Evolutionary conservation across 139 green algal genomes (phyloP).

Genomic region (Picochlorum sp.): DNA sequence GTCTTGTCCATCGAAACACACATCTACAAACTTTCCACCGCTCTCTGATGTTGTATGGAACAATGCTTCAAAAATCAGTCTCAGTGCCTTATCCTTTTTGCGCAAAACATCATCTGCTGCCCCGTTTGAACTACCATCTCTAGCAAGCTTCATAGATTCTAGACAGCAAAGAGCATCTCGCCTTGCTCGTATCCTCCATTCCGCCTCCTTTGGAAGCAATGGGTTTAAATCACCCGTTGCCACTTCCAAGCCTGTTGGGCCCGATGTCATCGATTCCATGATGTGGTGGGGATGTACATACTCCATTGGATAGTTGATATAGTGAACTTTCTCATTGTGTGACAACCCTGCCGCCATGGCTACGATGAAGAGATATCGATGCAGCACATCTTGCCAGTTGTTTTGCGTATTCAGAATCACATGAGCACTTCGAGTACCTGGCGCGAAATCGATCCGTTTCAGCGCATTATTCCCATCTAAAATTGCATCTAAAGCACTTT

Average conservation of each 20-base stretch:
- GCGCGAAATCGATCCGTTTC: not conserved
- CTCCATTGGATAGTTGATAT: not conserved
- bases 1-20: conserved; percentile 25
- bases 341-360: not conserved
- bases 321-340: not conserved
- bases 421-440: not conserved
- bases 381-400: not conserved
- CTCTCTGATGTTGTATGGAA: not conserved
- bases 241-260: not conserved
- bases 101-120: not conserved
- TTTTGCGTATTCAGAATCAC: not conserved
- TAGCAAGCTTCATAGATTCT: not conserved
- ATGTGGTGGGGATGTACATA: not conserved
- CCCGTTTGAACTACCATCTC: not conserved
- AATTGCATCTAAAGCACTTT: not conserved
- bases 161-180: not conserved
- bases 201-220: not conserved
- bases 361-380: not conserved
- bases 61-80: not conserved
- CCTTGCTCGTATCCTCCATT: not conserved
- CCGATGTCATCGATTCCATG: not conserved
- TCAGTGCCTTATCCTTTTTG: not conserved
- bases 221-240: not conserved
- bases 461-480: not conserved
- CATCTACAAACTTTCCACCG: conserved; percentile 5